phyloP scores from a whole-genome alignment of 305 asterid genomes.

The Solanum hybrid region DNA sequence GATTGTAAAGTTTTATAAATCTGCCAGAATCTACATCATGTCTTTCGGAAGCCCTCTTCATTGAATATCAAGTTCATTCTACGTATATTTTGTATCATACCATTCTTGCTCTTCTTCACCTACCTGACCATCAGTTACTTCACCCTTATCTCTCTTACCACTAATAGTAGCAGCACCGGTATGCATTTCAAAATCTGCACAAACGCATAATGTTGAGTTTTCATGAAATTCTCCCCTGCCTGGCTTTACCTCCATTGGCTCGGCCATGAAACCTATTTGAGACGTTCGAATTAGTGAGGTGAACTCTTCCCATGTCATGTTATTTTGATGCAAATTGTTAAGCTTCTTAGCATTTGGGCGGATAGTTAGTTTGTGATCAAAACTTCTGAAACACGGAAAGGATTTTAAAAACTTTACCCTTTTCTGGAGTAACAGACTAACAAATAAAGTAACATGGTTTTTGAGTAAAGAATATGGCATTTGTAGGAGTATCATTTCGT shows the following conservation, averaged over 20 bases:
- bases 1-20: too few relatives aligned
- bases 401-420: neutral
- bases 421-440: neutral
- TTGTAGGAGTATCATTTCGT: neutral
- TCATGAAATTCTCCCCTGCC: too few relatives aligned
- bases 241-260: conserved; percentile 19
- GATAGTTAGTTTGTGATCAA: conserved; percentile 36
- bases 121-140: too few relatives aligned
- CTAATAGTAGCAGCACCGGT: too few relatives aligned
- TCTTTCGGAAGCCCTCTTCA: too few relatives aligned
- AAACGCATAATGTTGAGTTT: too few relatives aligned
- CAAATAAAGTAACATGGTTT: neutral
- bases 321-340: neutral
- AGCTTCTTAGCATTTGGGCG: conserved; percentile 32
- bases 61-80: too few relatives aligned
- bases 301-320: neutral
- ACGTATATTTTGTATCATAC: too few relatives aligned
- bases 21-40: too few relatives aligned
- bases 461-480: neutral
- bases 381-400: conserved; percentile 34
- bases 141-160: too few relatives aligned
- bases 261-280: neutral
- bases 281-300: neutral
- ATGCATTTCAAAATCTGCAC: too few relatives aligned
- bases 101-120: too few relatives aligned